Evolutionary conservation across 805 yeast species (phyloP).

Genomic region (Isabelozyma gotoi): DNA sequence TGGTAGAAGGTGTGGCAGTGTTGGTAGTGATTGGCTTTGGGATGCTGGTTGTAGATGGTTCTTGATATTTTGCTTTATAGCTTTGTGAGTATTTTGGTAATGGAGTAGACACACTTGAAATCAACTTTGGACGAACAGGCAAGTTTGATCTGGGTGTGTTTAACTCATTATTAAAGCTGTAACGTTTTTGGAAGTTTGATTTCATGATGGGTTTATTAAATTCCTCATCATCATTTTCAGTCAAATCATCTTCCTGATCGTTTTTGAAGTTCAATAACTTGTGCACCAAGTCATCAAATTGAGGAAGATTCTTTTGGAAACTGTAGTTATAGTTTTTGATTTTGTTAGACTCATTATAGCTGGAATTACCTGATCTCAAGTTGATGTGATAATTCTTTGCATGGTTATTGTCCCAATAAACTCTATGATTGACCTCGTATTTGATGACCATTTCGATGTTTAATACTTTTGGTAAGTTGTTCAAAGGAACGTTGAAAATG

Average conservation of each 20-base stretch:
- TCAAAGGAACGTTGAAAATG: constrained; percentile 48
- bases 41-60: not conserved
- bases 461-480: constrained; percentile 28
- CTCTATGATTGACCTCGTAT: constrained; percentile 26
- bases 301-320: constrained; percentile 8
- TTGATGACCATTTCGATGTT: constrained; percentile 34
- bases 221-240: constrained; percentile 8
- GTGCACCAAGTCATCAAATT: constrained; percentile 16
- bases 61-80: constrained; percentile 16
- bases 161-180: constrained; percentile 14
- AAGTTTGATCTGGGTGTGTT: constrained; percentile 4
- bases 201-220: constrained; percentile 4
- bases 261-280: constrained; percentile 12
- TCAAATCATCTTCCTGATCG: not conserved
- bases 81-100: constrained; percentile 27
- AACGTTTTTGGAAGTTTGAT: constrained; percentile 14
- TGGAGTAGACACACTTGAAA: constrained; percentile 11
- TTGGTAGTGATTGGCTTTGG: not conserved
- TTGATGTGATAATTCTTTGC: constrained; percentile 34
- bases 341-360: constrained; percentile 1
- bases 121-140: constrained; percentile 3
- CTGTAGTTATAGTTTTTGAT: constrained; percentile 5
- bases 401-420: constrained; percentile 41
- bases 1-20: not conserved
- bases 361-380: constrained; percentile 18